Evolutionary conservation across 208 protist genomes (phyloP).

Genomic region (Acanthamoeba royreba): DNA sequence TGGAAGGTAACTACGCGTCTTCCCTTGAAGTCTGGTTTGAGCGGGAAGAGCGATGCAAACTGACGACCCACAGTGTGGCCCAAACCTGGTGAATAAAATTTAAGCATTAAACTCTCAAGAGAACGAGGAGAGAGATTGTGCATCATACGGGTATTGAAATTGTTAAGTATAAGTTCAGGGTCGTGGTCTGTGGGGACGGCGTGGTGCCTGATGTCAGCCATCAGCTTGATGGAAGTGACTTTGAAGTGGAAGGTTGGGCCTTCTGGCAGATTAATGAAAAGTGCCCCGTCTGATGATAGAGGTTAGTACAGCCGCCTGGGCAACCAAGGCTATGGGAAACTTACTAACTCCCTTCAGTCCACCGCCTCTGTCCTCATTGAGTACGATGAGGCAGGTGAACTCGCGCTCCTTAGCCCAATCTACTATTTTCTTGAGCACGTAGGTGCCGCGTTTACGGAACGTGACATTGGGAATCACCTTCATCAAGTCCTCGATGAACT

Average conservation of each 20-base stretch:
- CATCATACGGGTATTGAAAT: constrained; percentile 85
- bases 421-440: constrained; percentile 77
- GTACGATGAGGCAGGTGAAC: constrained; percentile 84
- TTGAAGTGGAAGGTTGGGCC: constrained; percentile 88
- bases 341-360: constrained; percentile 27
- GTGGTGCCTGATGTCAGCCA: constrained; percentile 74
- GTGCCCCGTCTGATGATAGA: constrained; percentile 44
- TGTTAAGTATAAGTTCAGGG: constrained; percentile 88
- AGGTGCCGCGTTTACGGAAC: constrained; percentile 62
- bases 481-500: constrained; percentile 73
- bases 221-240: constrained; percentile 73
- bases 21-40: constrained; percentile 77
- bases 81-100: background rate
- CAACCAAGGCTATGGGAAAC: no score
- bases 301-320: background rate
- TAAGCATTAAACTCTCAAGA: constrained; percentile 18
- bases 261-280: constrained; percentile 84
- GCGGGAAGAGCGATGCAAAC: constrained; percentile 39
- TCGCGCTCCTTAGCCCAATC: constrained; percentile 74
- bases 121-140: no score
- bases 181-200: constrained; percentile 71
- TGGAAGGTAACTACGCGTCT: constrained; percentile 85
- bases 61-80: constrained; percentile 49
- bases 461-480: constrained; percentile 72
- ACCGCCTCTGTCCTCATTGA: constrained; percentile 77